phyloP scores from a whole-genome alignment of 2,329 filamentous ascomycete species.

The Fusarium verrucosum region DNA sequence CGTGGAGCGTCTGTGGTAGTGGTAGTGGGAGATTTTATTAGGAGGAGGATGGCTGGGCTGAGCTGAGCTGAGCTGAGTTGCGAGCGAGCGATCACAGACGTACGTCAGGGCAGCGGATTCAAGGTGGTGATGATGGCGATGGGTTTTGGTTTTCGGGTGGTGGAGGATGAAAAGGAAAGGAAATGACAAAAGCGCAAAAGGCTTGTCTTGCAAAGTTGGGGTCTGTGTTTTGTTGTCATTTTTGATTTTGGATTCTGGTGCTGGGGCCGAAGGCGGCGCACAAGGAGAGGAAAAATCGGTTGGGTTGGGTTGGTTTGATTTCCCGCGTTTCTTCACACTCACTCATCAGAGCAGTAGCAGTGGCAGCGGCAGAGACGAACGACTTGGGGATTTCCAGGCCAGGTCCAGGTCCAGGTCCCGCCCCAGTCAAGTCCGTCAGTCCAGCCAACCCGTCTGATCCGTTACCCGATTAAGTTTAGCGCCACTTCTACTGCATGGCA shows the following conservation, averaged over 20 bases:
- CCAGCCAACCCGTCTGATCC: constrained; percentile 13
- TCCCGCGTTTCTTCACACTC: constrained; percentile 38
- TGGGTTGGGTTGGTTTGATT: constrained; percentile 45
- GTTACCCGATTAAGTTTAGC: constrained; percentile 28
- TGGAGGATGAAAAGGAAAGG: constrained; percentile 39
- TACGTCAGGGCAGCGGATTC: constrained; percentile 5
- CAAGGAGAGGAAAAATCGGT: constrained; percentile 48
- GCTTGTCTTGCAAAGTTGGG: constrained; percentile 51
- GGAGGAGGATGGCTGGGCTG: constrained; percentile 33
- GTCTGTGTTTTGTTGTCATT: constrained; percentile 54
- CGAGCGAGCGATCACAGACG: constrained; percentile 25
- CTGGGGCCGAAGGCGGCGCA: constrained; percentile 53
- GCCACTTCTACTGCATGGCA: constrained; percentile 16
- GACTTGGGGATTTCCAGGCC: constrained; percentile 27
- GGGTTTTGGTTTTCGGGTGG: constrained; percentile 23
- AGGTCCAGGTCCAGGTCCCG: constrained; percentile 3
- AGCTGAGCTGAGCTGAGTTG: constrained; percentile 36
- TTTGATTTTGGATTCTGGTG: constrained; percentile 50
- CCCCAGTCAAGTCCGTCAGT: too few species aligned
- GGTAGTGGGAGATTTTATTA: constrained; percentile 40
- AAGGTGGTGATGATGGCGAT: constrained; percentile 42
- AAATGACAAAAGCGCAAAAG: constrained; percentile 43
- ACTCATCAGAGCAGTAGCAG: neutral
- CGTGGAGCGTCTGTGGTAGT: constrained; percentile 38
- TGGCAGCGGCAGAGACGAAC: constrained; percentile 5